Evolutionary conservation across 164 flowering plant genomes (phyloP), one percentile per base, ranked within the genome.

Genomic region (Vitis cinerea): DNA sequence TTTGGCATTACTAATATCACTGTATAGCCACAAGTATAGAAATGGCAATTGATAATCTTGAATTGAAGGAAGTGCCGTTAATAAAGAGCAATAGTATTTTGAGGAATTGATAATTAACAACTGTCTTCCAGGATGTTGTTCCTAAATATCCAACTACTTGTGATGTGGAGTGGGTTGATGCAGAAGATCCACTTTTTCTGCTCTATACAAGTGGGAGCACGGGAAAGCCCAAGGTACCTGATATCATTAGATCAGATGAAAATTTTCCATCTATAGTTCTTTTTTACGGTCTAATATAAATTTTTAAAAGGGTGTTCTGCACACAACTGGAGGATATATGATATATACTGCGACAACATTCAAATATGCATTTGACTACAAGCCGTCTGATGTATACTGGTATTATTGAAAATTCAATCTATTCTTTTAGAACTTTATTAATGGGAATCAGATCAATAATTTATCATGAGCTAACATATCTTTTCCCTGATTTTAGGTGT

Each of bases 161-260:
- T 84, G 86, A 68, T 51, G 89, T 90, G 63, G 95, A 89, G 84
- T 95, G 99, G 99, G 91, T 93, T 73, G 98, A 95, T 65, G 97
- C 98, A 27, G 99, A 95, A 73, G 91, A 91, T 83, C 97, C 99
- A 59, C 92, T 95, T 64, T 95, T 95, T 74, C 85, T 95, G 65
- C 90, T 95, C 57, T 95, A 93, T 74, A 95, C 99, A 27, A 95
- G 99, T 82, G 99, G 99, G 66, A 95, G 99, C 80, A 95, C 99
- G 16, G 99, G 99, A 78, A 95, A 93, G 78, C 99, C 99, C 19
- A 95, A 95, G 99, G 99, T 95, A 75, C 31, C 3, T 58, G 29
- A 50, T 27, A 59, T 8, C n/a, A 52, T 61, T 57, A 9, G 15
- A 19, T 56, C 59, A 1, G 27, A 44, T 69, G 23, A 9, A 49